Conservation (phyloP, 805 yeast species). For the Teunomyces barrocoloradensis region DNA sequence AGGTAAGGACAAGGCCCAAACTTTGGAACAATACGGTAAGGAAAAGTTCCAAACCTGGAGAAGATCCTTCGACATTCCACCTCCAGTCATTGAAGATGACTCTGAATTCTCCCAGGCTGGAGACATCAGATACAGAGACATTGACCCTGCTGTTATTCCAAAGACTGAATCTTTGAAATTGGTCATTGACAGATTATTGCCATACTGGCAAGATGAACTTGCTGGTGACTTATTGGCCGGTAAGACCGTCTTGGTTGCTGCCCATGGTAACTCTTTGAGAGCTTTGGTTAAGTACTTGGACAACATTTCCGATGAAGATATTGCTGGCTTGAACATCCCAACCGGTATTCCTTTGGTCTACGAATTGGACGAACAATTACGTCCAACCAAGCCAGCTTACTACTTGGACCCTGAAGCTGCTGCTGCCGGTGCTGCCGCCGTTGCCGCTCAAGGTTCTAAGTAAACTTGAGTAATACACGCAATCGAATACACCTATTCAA, state of each 20-base stretch:
- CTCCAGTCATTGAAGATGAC: constrained; percentile 78
- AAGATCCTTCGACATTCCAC: constrained; percentile 96
- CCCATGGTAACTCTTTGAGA: constrained; percentile 98
- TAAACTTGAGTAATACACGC: constrained; percentile 1
- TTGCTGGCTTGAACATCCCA: constrained; percentile 94
- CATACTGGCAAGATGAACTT: constrained; percentile 94
- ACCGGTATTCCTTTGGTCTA: constrained; percentile 98
- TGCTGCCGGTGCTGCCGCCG: constrained; percentile 99
- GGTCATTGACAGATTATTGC: constrained; percentile 94
- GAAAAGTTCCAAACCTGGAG: constrained; percentile 96
- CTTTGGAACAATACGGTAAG: constrained; percentile 81
- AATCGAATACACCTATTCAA: neutral
- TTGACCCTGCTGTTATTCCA: constrained; percentile 87
- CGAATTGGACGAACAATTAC: constrained; percentile 83
- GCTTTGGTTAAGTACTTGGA: constrained; percentile 95
- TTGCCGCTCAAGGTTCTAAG: constrained; percentile 85
- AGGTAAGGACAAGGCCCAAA: constrained; percentile 96
- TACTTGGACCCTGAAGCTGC: constrained; percentile 99
- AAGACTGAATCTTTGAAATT: constrained; percentile 91
- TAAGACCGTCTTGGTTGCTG: constrained; percentile 90
- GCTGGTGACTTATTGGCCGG: constrained; percentile 79
- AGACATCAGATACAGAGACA: constrained; percentile 80
- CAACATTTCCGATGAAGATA: constrained; percentile 85
- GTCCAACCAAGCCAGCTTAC: constrained; percentile 90
- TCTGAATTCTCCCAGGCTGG: constrained; percentile 81